These are phyloP conservation scores for Ophioceras dolichostomum DNA, from an alignment of 2,329 filamentous ascomycete species.

Conservation along the genomic window DNA sequence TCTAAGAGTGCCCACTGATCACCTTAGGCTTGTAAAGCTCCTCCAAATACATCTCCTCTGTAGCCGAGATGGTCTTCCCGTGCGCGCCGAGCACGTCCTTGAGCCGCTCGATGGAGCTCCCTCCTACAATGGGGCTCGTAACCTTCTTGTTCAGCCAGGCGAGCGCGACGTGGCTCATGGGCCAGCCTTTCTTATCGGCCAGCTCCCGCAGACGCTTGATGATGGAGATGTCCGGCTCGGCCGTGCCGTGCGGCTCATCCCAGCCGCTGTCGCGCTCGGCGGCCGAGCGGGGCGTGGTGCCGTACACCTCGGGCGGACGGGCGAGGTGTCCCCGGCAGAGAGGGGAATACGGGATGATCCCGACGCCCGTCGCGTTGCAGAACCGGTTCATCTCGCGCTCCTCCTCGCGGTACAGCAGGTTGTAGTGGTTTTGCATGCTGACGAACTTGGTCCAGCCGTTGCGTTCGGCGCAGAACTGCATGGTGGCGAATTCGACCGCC, in stretches of 20 bases:
- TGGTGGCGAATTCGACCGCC: constrained; percentile 36
- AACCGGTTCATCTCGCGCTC: constrained; percentile 31
- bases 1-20: constrained; percentile 4
- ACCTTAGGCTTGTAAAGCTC: constrained; percentile 40
- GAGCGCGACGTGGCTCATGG: constrained; percentile 38
- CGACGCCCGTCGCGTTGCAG: constrained; percentile 27
- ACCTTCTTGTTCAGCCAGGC: constrained; percentile 47
- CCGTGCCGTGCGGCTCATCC: not conserved
- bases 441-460: constrained; percentile 49
- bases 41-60: constrained; percentile 49
- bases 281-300: constrained; percentile 13
- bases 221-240: constrained; percentile 7
- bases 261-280: no score
- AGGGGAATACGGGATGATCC: constrained; percentile 27
- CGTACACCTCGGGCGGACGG: constrained; percentile 15
- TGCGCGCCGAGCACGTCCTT: constrained; percentile 41
- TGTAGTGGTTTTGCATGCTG: constrained; percentile 50
- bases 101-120: constrained; percentile 43
- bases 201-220: constrained; percentile 9
- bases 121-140: constrained; percentile 46
- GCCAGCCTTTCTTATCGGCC: constrained; percentile 4
- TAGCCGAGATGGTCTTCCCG: constrained; percentile 34
- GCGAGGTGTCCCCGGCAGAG: constrained; percentile 24
- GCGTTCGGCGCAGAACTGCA: constrained; percentile 44
- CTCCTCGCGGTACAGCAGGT: constrained; percentile 52